A percentile compares a stretch with the other conserved stretches of the same genome.
Evolutionary conservation across 768 basidiomycete genomes (phyloP).

Genomic region (Mycena maculata): DNA sequence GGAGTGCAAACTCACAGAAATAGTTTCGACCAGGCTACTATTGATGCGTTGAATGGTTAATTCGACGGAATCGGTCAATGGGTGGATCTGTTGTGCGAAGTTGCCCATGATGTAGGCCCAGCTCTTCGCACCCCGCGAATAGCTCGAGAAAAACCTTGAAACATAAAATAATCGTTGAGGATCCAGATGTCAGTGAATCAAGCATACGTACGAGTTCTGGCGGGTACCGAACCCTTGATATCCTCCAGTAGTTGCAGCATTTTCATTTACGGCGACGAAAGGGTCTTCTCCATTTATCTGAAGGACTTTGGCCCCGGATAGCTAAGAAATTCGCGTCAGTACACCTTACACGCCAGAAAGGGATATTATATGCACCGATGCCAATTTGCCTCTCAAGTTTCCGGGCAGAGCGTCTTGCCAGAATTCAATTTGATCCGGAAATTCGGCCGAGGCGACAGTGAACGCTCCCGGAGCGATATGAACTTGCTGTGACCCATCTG

Average conservation of each 20-base stretch:
- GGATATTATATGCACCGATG: slow-evolving; percentile 44
- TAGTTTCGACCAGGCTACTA: slow-evolving; percentile 51
- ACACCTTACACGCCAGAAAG: neutral
- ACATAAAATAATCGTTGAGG: neutral
- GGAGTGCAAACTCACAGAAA: slow-evolving; percentile 54
- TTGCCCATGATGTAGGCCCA: slow-evolving; percentile 63
- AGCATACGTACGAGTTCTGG: slow-evolving; percentile 55
- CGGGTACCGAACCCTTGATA: slow-evolving; percentile 65
- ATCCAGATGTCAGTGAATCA: neutral
- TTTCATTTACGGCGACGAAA: slow-evolving; percentile 61
- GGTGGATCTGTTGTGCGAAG: slow-evolving; percentile 66
- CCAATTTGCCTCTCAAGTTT: slow-evolving; percentile 58
- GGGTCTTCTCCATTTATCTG: slow-evolving; percentile 64
- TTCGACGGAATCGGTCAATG: slow-evolving; percentile 59
- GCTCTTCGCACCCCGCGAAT: slow-evolving; percentile 47
- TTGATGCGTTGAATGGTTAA: slow-evolving; percentile 60
- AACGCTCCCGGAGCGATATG: slow-evolving; percentile 68
- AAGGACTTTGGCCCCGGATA: slow-evolving; percentile 65
- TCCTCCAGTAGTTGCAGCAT: slow-evolving; percentile 61
- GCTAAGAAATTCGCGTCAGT: slow-evolving; percentile 34
- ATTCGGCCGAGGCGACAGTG: slow-evolving; percentile 60
- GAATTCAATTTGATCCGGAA: slow-evolving; percentile 61
- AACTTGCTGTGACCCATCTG: slow-evolving; percentile 57
- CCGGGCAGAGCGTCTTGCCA: slow-evolving; percentile 67
- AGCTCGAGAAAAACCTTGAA: slow-evolving; percentile 60